phyloP scores from a whole-genome alignment of 768 basidiomycete genomes.

The Hygrocybe punicea region DNA sequence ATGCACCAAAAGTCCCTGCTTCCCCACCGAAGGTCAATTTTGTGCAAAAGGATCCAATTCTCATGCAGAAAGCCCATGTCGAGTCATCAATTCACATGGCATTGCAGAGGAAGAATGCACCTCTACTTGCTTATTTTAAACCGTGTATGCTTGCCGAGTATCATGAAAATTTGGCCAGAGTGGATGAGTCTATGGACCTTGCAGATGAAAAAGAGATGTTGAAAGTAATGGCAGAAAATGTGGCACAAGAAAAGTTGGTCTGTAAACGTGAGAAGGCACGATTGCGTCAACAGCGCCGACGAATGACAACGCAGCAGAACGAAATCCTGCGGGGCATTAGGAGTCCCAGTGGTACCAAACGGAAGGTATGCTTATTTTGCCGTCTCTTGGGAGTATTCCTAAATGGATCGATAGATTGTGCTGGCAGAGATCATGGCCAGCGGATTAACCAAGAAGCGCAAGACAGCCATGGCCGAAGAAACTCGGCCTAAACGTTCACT shows the following conservation, averaged over 20 bases:
- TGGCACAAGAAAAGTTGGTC: neutral
- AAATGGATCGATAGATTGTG: no score
- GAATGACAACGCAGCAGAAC: neutral
- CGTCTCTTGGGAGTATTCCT: neutral
- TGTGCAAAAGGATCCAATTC: no score
- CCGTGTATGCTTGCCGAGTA: neutral
- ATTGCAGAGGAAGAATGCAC: neutral
- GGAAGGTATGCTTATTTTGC: neutral
- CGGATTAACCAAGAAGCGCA: neutral
- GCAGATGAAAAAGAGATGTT: no score
- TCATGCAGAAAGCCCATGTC: no score
- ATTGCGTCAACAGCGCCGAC: neutral
- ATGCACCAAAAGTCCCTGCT: no score
- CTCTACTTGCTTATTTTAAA: neutral
- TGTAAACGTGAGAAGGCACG: neutral
- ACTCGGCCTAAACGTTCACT: constrained; percentile 9
- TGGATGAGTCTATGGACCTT: no score
- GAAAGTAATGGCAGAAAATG: neutral
- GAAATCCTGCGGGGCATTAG: neutral
- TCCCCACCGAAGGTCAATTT: no score
- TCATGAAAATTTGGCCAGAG: neutral
- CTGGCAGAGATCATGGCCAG: neutral
- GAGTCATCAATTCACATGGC: neutral
- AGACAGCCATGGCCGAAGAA: constrained; percentile 7
- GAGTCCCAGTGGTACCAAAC: neutral